These are phyloP conservation scores for Parachlorella kessleri DNA, from an alignment of 139 green algal species.

Conservation along the genomic window DNA sequence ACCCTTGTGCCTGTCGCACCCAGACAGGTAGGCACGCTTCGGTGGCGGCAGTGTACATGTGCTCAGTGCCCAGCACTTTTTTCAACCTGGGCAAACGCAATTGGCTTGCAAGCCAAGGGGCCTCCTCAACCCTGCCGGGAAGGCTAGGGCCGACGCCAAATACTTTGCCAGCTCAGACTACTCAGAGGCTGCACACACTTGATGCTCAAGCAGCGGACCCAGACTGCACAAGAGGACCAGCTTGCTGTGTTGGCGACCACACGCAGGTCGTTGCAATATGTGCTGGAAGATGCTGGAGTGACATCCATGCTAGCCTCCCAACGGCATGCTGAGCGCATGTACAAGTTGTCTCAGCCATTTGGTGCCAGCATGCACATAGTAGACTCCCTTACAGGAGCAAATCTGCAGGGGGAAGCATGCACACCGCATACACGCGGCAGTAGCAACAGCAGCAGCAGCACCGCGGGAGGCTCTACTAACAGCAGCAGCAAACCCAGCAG, in stretches of 20 bases:
- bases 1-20: slow-evolving; percentile 83
- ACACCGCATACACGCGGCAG: too few species aligned
- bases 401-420: too few species aligned
- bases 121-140: too few species aligned
- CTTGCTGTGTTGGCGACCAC: too few species aligned
- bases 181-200: not conserved
- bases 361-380: slow-evolving; percentile 33
- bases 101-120: not conserved
- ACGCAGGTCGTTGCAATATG: slow-evolving; percentile 76
- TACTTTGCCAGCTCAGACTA: not conserved
- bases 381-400: too few species aligned
- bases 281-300: slow-evolving; percentile 77
- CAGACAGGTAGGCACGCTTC: slow-evolving; percentile 34
- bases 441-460: slow-evolving; percentile 19
- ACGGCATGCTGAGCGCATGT: slow-evolving; percentile 29
- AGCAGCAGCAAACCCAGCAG: not conserved
- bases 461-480: not conserved
- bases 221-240: too few species aligned
- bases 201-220: not conserved
- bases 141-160: too few species aligned
- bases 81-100: too few species aligned
- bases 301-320: slow-evolving; percentile 47
- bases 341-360: slow-evolving; percentile 26
- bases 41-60: too few species aligned
- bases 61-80: not conserved